Percentiles rank a stretch among this genome's conserved stretches.
phyloP scores from a whole-genome alignment of 495 filamentous ascomycete genomes.

The Filosporella fistucella region DNA sequence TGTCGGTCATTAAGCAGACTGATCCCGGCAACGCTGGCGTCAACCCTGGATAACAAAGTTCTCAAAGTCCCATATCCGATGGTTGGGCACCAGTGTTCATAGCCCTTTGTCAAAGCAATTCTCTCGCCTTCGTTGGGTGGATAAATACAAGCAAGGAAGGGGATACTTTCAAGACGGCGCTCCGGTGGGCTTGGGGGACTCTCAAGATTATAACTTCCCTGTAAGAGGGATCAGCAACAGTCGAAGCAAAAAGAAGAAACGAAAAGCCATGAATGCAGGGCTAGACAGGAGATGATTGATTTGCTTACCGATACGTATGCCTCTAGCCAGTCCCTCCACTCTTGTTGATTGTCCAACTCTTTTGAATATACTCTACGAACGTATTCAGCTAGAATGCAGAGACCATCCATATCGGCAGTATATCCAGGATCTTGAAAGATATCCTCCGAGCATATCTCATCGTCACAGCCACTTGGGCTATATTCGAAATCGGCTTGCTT shows the following conservation, averaged over 20 bases:
- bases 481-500: too few species aligned
- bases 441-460: too few species aligned
- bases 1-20: conserved; percentile 30
- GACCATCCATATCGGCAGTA: too few species aligned
- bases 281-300: neutral
- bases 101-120: conserved; percentile 17
- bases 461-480: too few species aligned
- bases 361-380: too few species aligned
- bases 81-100: conserved; percentile 13
- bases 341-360: too few species aligned
- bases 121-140: conserved; percentile 29
- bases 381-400: too few species aligned
- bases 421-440: too few species aligned
- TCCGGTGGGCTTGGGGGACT: conserved; percentile 32
- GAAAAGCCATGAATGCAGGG: neutral
- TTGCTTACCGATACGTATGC: neutral
- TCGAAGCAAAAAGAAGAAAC: conserved; percentile 4
- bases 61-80: conserved; percentile 21
- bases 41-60: conserved; percentile 27
- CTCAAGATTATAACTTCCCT: conserved; percentile 35
- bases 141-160: conserved; percentile 26
- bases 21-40: conserved; percentile 26
- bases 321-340: too few species aligned
- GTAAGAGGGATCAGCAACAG: conserved; percentile 6
- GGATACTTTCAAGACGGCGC: conserved; percentile 21